Evolutionary conservation across 2,329 filamentous ascomycete genomes (phyloP), one percentile per base, ranked within the genome.

Genomic region (Scopulariopsis brevicaulis): DNA sequence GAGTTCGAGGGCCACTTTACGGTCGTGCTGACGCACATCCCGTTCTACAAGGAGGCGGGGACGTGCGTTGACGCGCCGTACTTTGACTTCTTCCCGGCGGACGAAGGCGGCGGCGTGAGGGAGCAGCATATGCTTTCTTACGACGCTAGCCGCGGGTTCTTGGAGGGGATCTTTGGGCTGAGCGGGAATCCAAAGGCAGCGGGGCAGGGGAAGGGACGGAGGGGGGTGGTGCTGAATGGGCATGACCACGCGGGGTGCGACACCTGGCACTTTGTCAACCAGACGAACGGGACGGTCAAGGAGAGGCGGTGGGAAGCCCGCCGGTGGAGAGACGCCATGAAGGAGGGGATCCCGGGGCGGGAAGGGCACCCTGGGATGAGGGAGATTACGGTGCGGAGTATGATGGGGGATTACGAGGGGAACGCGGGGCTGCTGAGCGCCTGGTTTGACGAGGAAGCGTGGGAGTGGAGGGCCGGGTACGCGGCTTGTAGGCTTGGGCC

Each of bases 351-450:
- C 24, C 66, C 75, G 1, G 72, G 69, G 8, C 67, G 70, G 1
- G 64, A 71, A 1, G 75, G 71, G 4, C 64, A 81, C 2, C 82
- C 87, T 0, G 87, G 87, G 0, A 76, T 96, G 6, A 79, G 93
- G 32, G 94, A 99, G 72, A 84, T 97, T 62, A 99, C 94, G 0
- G 88, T 99, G 2, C 85, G 92, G 60, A 96, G 90, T 70, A 97
- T 99, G 91, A 99, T 99, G 94, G 94, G 94, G 58, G 89, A 89
- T 59, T 99, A 88, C 71, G 86, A 84, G n/a, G 94, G 94, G 22
- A 94, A 96, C 68, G 90, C 91, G 0, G 94, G 91, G 0, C 76
- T 99, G 50, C 72, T 99, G 48, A 94, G 88, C 61, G 80, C 89
- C 1, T 99, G 93, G 93, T 97, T 93, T 67, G 90, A 97, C 69